Evolutionary conservation across 2,329 filamentous ascomycete species (phyloP).

Genomic region (Cordyceps cicadae): DNA sequence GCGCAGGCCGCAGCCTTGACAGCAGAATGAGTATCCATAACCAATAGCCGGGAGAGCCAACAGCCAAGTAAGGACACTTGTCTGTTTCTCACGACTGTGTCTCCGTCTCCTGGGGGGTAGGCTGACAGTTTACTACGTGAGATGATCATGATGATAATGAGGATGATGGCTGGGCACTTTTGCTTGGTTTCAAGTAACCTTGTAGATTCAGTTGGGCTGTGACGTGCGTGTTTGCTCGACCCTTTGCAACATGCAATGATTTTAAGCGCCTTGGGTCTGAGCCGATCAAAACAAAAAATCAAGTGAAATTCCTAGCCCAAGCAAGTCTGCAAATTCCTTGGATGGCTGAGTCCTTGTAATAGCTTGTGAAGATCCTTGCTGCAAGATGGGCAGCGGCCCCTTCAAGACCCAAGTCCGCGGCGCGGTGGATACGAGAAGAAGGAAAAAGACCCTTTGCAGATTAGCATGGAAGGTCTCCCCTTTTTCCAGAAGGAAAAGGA

Average conservation of each 20-base stretch:
- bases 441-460: not conserved
- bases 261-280: not conserved
- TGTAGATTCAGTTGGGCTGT: not conserved
- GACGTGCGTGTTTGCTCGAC: not conserved
- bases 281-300: not conserved
- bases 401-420: not conserved
- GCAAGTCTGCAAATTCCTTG: not conserved
- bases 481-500: conserved; percentile 10
- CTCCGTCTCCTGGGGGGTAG: not conserved
- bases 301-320: not conserved
- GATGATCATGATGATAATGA: not conserved
- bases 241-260: not conserved
- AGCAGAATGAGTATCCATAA: not conserved
- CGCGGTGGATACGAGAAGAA: not conserved
- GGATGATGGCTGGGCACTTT: not conserved
- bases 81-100: no score
- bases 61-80: not conserved
- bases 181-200: not conserved
- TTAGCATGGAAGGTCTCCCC: conserved; percentile 8
- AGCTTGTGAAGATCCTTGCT: not conserved
- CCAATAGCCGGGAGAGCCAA: not conserved
- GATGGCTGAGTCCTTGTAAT: not conserved
- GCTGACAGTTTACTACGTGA: not conserved
- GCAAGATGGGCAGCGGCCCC: no score
- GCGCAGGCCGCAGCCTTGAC: not conserved